These are phyloP conservation scores for Mortierella claussenii DNA, from an alignment of 192 early-diverging fungal species.

Conservation along the genomic window DNA sequence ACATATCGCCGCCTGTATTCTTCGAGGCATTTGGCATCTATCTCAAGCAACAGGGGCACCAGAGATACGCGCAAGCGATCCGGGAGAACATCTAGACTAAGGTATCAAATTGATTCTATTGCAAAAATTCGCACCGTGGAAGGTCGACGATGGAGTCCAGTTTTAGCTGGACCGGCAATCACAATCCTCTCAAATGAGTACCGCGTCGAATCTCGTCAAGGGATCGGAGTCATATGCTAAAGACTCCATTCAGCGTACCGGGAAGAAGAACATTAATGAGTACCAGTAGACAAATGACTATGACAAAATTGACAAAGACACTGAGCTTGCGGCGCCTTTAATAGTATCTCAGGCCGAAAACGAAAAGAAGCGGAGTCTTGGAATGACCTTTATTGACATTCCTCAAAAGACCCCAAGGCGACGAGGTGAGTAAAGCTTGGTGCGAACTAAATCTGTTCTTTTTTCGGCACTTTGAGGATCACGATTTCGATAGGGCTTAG, in stretches of 20 bases:
- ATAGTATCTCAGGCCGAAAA: slow-evolving; percentile 12
- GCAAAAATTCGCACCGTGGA: slow-evolving; percentile 19
- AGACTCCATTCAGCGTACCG: slow-evolving; percentile 21
- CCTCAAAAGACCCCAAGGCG: slow-evolving; percentile 2
- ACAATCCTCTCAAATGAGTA: slow-evolving; percentile 28
- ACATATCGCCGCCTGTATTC: slow-evolving; percentile 28
- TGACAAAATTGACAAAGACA: background rate
- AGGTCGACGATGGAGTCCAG: slow-evolving; percentile 22
- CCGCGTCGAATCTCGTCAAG: slow-evolving; percentile 23
- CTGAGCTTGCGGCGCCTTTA: background rate
- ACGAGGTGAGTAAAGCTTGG: slow-evolving; percentile 5
- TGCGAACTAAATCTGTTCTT: too few relatives aligned
- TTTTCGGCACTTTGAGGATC: slow-evolving; percentile 7
- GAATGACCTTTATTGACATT: background rate
- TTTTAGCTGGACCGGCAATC: slow-evolving; percentile 40
- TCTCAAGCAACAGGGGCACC: slow-evolving; percentile 28
- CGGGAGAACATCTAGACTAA: slow-evolving; percentile 13
- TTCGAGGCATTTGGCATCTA: slow-evolving; percentile 27
- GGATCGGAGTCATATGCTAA: slow-evolving; percentile 29
- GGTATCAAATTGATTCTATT: slow-evolving; percentile 13
- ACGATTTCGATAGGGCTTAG: slow-evolving; percentile 8
- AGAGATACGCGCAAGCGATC: slow-evolving; percentile 19
- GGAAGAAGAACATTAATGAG: slow-evolving; percentile 19
- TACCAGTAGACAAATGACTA: background rate
- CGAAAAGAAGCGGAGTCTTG: slow-evolving; percentile 12